phyloP scores from a whole-genome alignment of 805 yeast species.

The Saccharomycopsis fodiens region DNA sequence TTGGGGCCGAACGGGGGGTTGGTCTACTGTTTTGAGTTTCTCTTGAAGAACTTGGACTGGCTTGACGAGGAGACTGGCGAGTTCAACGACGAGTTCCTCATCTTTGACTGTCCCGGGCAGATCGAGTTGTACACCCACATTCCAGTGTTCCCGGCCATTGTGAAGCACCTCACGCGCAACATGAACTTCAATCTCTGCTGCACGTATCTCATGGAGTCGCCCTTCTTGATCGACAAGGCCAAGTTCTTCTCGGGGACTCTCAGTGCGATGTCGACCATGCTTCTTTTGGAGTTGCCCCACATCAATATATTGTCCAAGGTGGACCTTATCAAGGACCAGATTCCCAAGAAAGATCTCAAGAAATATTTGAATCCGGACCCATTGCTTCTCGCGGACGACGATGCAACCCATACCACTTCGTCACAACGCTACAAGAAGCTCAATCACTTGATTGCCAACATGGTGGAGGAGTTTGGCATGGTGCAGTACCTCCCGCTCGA shows the following conservation, averaged over 20 bases:
- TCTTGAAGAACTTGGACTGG: slow-evolving; percentile 91
- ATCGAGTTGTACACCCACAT: slow-evolving; percentile 91
- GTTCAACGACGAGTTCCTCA: slow-evolving; percentile 85
- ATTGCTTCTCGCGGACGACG: slow-evolving; percentile 47
- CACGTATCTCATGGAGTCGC: slow-evolving; percentile 85
- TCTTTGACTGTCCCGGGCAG: slow-evolving; percentile 96
- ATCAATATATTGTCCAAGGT: slow-evolving; percentile 81
- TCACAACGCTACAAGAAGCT: slow-evolving; percentile 55
- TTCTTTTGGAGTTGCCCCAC: slow-evolving; percentile 88
- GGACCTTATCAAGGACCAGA: slow-evolving; percentile 77
- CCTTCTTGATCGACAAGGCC: slow-evolving; percentile 82
- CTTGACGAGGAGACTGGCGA: slow-evolving; percentile 96
- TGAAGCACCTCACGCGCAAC: slow-evolving; percentile 71
- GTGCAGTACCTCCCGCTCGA: slow-evolving; percentile 92
- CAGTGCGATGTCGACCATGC: slow-evolving; percentile 98
- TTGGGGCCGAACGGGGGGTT: slow-evolving; percentile 88
- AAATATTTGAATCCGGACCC: slow-evolving; percentile 91
- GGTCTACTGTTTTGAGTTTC: slow-evolving; percentile 87
- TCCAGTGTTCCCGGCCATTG: slow-evolving; percentile 86
- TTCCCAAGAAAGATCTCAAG: slow-evolving; percentile 68
- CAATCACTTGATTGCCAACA: slow-evolving; percentile 75
- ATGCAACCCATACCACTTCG: slow-evolving; percentile 38
- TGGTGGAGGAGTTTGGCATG: slow-evolving; percentile 98
- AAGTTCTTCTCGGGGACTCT: slow-evolving; percentile 94
- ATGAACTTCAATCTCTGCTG: slow-evolving; percentile 88